Percentiles rank a stretch among this genome's conserved stretches.
Conservation (phyloP, 306 rosid genomes). For the Sphenostylis stenocarpa region DNA sequence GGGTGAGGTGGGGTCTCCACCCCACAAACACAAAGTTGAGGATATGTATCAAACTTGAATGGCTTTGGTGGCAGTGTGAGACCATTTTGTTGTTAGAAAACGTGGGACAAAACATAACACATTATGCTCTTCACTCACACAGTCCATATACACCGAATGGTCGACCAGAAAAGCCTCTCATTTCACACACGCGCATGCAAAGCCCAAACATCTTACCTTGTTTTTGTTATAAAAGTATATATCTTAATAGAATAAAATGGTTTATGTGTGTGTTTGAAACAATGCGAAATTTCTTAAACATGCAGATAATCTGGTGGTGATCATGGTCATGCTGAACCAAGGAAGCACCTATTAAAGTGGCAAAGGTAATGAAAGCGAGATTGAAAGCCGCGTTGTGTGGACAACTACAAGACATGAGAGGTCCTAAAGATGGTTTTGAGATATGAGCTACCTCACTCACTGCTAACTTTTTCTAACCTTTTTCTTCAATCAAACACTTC, state of each 20-base stretch:
- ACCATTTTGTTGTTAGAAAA: conserved; percentile 22
- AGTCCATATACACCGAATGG: conserved; percentile 30
- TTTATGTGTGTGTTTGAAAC: too few species aligned
- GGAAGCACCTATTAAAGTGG: conserved; percentile 2
- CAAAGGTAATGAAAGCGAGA: conserved; percentile 22
- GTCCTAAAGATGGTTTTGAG: conserved; percentile 3
- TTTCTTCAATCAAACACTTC: conserved; percentile 14
- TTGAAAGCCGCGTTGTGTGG: conserved; percentile 20
- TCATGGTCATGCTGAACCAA: background rate
- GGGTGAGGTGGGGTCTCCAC: conserved; percentile 15
- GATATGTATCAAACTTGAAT: conserved; percentile 42
- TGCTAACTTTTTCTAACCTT: conserved; percentile 7
- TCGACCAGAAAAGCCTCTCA: conserved; percentile 11
- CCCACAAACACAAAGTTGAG: conserved; percentile 26
- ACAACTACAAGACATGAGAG: conserved; percentile 32
- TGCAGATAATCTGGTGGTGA: background rate
- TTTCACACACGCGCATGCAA: conserved; percentile 24
- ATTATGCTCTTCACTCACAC: conserved; percentile 15
- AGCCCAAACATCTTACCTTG: background rate
- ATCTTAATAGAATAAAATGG: too few species aligned
- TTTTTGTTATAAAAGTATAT: too few species aligned
- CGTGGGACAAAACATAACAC: conserved; percentile 24
- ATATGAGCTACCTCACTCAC: conserved; percentile 6
- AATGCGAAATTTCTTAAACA: too few species aligned
- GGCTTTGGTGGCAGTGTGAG: conserved; percentile 24